Evolutionary conservation across 2,329 filamentous ascomycete species (phyloP), one percentile per base, ranked within the genome.

Genomic region (Aspergillus versicolor): DNA sequence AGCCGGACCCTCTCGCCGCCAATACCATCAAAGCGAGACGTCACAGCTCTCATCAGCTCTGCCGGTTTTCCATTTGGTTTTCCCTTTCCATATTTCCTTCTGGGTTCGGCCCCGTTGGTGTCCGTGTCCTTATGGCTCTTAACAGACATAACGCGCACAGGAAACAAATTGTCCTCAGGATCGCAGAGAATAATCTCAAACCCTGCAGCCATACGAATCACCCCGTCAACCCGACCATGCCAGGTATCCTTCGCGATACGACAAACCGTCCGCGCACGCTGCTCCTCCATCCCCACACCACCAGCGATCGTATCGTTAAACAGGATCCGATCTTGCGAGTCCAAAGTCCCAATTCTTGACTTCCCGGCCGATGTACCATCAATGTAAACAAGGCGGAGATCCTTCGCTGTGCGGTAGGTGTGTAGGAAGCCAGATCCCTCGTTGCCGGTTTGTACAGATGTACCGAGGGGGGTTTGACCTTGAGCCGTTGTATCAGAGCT

Each of bases 291-390:
- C 4, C 12, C 21, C 2, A 49, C 34, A 3, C 43, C 40, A 1
- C 59, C 57, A 15, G 27, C 22, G 8, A 63, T 47, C 13, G 66
- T 67, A 47, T 71, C 55, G 43, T 80, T 79, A 9, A 82, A 77
- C 2, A 91, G 77, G 1, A 91, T 67, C 1, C 80, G 69, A 64
- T 91, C 88, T 65, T 90, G 87, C 0, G 82, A 79, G 65, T 91
- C 88, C 2, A 90, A 76, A 0, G 87, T 89, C 12, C 88, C 88
- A 64, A 86, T 84, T 2, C 63, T 47, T 0, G 82, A 83, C 62
- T 90, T 91, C 1, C 80, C 88, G 0, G 85, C 88, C 1, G 84
- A 82, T 78, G 87, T 86, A 7, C 88, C 88, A 66, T 91, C 88
- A 12, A 91, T 69, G 65, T 91, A 89, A 3, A 91, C 75, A 4